Base-by-base conservation (phyloP, 306 rosid genomes). In the Medicago ruthenica region DNA sequence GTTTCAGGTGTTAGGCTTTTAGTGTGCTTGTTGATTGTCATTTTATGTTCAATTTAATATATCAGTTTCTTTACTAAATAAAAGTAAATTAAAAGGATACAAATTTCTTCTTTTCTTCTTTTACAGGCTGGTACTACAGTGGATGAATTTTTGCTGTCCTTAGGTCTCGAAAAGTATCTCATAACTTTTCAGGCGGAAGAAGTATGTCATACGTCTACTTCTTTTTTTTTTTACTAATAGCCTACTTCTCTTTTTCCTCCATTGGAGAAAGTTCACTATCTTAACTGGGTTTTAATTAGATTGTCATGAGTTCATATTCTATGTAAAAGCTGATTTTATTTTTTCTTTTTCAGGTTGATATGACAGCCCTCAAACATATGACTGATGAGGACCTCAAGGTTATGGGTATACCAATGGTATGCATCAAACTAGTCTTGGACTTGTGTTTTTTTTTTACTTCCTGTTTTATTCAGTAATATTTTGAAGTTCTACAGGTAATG, bases 301-400 rank as follows among this genome's bases (percentile, higher is more conserved):
- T 24, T 37, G 40, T 55, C 74, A 20, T 18, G 79, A 71, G 67
- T 22, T 22, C 27, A 37, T 58, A 54, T 45, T 78, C 48, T 75
- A 12, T 58, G 39, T 66, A 62, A 66, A 78, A 77, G 22, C 41
- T 61, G 42, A 13, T 48, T 48, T 31, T 0, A 7, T 14, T 31
- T 31, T 61, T 64, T 82, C 72, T 82, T 83, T 82, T 83, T 55
- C 84, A 96, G 99, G 92, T 96, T 87, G 99, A 96, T 79, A 90
- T 96, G 99, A 78, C 98, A 42, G 99, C 98, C 60, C 98, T 96
- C 71, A 76, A 85, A 79, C 99, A 96, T 80, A 96, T 96, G 99
- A 87, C 90, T 68, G 99, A 96, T 63, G 97, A 96, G n/a, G 99
- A 96, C 83, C 92, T 96, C 81, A 96, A 96, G 91, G 99, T 85